Percentiles rank a stretch among this genome's conserved stretches.
Conservation (phyloP, 148 eudicot genomes). For the Arctostaphylos glauca region DNA sequence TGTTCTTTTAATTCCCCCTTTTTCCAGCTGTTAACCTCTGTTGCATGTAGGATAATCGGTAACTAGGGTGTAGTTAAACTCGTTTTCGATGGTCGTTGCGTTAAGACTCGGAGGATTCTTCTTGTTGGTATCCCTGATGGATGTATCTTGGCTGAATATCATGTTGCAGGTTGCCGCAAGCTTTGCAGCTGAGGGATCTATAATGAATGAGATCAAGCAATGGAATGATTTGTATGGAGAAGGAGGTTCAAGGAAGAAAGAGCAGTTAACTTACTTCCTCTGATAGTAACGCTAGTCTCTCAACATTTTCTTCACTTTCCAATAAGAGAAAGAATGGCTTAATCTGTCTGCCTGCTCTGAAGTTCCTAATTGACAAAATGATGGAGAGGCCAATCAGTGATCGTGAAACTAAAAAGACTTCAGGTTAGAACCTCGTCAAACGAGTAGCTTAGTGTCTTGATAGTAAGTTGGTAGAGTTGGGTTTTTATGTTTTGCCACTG, state of each 20-base stretch:
- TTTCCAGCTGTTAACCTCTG: not conserved
- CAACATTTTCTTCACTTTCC: not conserved
- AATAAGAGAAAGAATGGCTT: not conserved
- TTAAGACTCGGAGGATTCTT: not conserved
- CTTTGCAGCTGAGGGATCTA: constrained; percentile 67
- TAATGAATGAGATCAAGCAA: constrained; percentile 74
- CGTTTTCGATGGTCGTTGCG: not conserved
- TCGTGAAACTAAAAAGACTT: not conserved
- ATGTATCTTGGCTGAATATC: not conserved
- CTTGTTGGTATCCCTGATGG: not conserved
- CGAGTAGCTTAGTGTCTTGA: not conserved
- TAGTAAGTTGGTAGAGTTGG: not conserved
- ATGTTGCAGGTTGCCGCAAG: constrained; percentile 80
- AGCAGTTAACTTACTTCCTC: constrained; percentile 77
- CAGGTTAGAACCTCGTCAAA: not conserved
- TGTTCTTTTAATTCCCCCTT: not conserved
- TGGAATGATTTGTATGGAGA: constrained; percentile 89
- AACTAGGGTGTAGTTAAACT: not conserved
- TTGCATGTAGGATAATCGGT: not conserved
- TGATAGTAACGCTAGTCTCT: constrained; percentile 5
- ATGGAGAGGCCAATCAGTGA: not conserved
- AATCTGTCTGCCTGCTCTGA: not conserved
- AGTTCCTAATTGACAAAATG: not conserved
- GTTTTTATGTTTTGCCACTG: not conserved
- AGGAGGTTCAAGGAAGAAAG: constrained; percentile 91